Evolutionary conservation across 345 rosid genomes (phyloP), one percentile per base, ranked within the genome.

Genomic region (Lepidium didymum): DNA sequence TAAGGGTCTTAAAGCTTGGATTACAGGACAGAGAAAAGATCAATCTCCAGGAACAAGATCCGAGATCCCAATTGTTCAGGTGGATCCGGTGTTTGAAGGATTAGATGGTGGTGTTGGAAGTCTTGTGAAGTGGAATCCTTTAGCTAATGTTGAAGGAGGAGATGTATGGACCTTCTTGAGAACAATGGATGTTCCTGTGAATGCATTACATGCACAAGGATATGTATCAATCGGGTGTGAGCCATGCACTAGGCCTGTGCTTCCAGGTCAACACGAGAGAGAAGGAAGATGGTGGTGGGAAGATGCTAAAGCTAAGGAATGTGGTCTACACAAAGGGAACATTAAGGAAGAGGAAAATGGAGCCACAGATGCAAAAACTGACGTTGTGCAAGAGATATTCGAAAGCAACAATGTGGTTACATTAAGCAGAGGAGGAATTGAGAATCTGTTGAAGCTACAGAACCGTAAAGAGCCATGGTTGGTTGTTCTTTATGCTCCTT

Each of bases 221-320:
- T 94, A 87, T 29, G 81, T 94, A 12, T 94, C 99, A 0, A 94
- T 94, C 15, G 99, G 99, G 3, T 94, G 99, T 10, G 99, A 94
- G 85, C 97, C 99, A 0, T 94, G 99, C 81, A 94, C 99, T 0
- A 86, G 96, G 83, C 81, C 97, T 0, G 95, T 91, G 2, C 91
- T 94, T 31, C 99, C 99, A 0, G 99, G 99, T 21, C 99, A 94
- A 56, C 99, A 91, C 21, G 97, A 94, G 79, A 89, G 99, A 68
- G 99, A 94, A 81, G 99, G 99, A 72, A 87, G 99, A 69, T 94
- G 97, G 99, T 94, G 99, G 99, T 94, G 99, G 99, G 99, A 94
- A 85, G 99, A 94, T 34, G 90, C 99, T 55, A 89, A 78, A 77
- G 96, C 99, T 10, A 91, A 94, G 82, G 99, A 94, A 66, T 94